Evolutionary conservation across 345 rosid species (phyloP).

Genomic region (Salix koriyanagi): DNA sequence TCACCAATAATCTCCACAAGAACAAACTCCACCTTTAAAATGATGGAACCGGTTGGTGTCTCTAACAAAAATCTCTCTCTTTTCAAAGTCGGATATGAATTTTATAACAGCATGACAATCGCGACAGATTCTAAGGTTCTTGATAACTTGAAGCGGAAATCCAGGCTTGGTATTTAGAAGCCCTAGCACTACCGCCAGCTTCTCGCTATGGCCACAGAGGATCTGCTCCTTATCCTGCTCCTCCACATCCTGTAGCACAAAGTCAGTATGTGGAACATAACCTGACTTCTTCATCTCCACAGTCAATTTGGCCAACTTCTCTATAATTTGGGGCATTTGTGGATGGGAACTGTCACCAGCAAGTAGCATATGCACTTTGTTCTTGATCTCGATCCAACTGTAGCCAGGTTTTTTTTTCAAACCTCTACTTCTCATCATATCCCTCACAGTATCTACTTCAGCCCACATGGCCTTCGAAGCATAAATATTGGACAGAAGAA

Average conservation of each 20-base stretch:
- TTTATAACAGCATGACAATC: conserved; percentile 73
- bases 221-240: conserved; percentile 64
- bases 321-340: conserved; percentile 44
- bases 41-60: conserved; percentile 69
- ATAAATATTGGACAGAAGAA: conserved; percentile 61
- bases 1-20: conserved; percentile 80
- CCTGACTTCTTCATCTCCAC: conserved; percentile 57
- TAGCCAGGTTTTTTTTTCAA: conserved; percentile 65
- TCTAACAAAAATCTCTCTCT: conserved; percentile 61
- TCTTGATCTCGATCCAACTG: conserved; percentile 73
- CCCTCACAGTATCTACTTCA: conserved; percentile 45
- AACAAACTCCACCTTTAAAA: conserved; percentile 59
- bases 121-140: conserved; percentile 66
- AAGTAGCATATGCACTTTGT: conserved; percentile 53
- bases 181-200: conserved; percentile 64
- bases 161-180: conserved; percentile 50
- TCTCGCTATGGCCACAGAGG: conserved; percentile 73
- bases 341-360: conserved; percentile 57
- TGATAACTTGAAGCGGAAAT: conserved; percentile 51
- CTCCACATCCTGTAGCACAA: conserved; percentile 58
- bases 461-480: conserved; percentile 66
- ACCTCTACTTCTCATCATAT: conserved; percentile 51
- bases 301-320: conserved; percentile 39
- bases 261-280: conserved; percentile 37
- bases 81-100: conserved; percentile 52